Conservation (phyloP, 768 basidiomycete genomes). For the Termitomyces sp. region DNA sequence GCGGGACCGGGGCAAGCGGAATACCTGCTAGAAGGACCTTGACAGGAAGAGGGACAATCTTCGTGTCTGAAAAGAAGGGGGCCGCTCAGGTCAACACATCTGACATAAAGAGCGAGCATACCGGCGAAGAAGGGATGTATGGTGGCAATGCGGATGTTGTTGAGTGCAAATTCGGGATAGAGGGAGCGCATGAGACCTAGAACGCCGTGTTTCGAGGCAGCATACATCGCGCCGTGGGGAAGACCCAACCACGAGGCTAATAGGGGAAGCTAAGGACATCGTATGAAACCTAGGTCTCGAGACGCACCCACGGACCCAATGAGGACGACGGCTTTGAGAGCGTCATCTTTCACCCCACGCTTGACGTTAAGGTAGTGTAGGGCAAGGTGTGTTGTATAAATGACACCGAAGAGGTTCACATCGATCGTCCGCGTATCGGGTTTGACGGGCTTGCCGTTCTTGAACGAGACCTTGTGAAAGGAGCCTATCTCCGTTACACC, state of each 20-base stretch:
- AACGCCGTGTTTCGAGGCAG: constrained; percentile 51
- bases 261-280: neutral
- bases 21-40: constrained; percentile 47
- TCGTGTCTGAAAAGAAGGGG: constrained; percentile 33
- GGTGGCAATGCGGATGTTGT: constrained; percentile 40
- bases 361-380: constrained; percentile 44
- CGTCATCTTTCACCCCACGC: constrained; percentile 22
- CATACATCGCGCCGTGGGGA: constrained; percentile 41
- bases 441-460: constrained; percentile 38
- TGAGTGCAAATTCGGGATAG: constrained; percentile 25
- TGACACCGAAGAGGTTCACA: constrained; percentile 43
- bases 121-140: constrained; percentile 56
- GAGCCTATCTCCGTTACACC: constrained; percentile 36
- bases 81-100: neutral
- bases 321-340: constrained; percentile 48
- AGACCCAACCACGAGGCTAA: constrained; percentile 49
- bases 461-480: constrained; percentile 26
- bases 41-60: constrained; percentile 33
- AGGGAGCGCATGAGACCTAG: constrained; percentile 51
- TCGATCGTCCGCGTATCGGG: constrained; percentile 43
- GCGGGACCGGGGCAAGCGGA: constrained; percentile 40
- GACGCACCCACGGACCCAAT: constrained; percentile 51
- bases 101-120: constrained; percentile 16
- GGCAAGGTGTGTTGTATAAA: constrained; percentile 49
- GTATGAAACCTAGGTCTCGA: neutral